Conservation (phyloP, 495 filamentous ascomycete genomes). For the Neurospora sublineolata region DNA sequence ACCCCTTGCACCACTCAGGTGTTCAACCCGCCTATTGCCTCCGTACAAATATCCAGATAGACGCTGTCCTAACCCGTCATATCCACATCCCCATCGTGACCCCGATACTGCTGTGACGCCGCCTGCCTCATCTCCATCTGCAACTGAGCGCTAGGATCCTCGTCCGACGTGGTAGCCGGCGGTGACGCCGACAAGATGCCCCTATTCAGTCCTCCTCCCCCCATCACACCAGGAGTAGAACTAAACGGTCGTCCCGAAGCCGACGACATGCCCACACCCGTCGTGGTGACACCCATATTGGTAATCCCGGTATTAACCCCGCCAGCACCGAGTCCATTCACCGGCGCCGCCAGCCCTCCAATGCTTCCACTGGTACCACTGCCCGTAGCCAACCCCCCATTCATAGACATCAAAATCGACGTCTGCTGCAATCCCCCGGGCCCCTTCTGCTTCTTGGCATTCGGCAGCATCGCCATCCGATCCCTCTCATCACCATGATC, state of each 20-base stretch:
- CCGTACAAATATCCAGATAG: background rate
- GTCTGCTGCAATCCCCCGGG: slow-evolving; percentile 3
- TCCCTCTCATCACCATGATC: background rate
- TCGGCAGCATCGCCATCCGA: slow-evolving; percentile 5
- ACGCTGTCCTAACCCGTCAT: slow-evolving; percentile 37
- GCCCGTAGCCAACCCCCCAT: background rate
- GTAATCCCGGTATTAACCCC: background rate
- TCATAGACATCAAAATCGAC: background rate
- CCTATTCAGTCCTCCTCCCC: slow-evolving; percentile 11
- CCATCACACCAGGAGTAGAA: slow-evolving; percentile 10
- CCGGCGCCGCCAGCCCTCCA: background rate
- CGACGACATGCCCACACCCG: background rate
- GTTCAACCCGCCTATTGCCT: background rate
- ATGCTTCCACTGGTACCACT: slow-evolving; percentile 15
- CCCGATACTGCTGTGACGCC: slow-evolving; percentile 5
- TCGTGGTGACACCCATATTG: background rate
- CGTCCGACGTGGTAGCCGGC: slow-evolving; percentile 7
- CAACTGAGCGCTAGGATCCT: slow-evolving; percentile 33
- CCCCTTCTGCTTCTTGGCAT: slow-evolving; percentile 30
- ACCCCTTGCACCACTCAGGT: background rate
- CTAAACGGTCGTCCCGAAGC: background rate
- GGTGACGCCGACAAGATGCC: background rate
- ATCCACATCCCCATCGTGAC: slow-evolving; percentile 42
- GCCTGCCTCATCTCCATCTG: slow-evolving; percentile 37
- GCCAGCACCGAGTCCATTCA: background rate